phyloP scores from a whole-genome alignment of 2,329 filamentous ascomycete species.

The Pestalotiopsis sp. region DNA sequence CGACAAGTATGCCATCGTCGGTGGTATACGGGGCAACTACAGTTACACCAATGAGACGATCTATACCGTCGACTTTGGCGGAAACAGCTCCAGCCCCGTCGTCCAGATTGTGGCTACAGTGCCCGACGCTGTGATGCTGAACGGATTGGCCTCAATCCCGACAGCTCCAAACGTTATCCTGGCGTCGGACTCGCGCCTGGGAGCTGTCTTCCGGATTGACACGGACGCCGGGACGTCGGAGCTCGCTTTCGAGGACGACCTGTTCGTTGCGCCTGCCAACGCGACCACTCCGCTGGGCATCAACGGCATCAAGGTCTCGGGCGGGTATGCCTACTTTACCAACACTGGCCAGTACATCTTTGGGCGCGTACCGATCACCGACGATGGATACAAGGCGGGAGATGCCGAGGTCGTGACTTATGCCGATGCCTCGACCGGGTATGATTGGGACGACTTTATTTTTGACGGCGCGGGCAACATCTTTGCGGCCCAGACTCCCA shows the following conservation, averaged over 20 bases:
- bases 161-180: conserved; percentile 14
- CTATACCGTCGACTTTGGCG: conserved; percentile 18
- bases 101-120: conserved; percentile 16
- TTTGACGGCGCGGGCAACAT: neutral
- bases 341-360: conserved; percentile 15
- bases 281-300: conserved; percentile 14
- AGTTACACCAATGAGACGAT: conserved; percentile 20
- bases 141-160: conserved; percentile 18
- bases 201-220: conserved; percentile 17
- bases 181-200: conserved; percentile 16
- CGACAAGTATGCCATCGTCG: conserved; percentile 11
- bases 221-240: conserved; percentile 12
- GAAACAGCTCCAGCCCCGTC: conserved; percentile 8
- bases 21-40: conserved; percentile 17
- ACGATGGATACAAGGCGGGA: neutral
- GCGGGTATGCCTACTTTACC: conserved; percentile 18
- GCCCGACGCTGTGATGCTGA: conserved; percentile 19
- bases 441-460: conserved; percentile 9
- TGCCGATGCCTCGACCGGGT: neutral
- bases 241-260: conserved; percentile 10
- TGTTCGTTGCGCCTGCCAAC: conserved; percentile 3
- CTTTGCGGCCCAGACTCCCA: conserved; percentile 3
- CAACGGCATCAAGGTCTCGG: conserved; percentile 18
- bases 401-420: neutral
- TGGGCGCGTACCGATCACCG: conserved; percentile 15